Evolutionary conservation across 2,329 filamentous ascomycete species (phyloP).

Genomic region (Clonostachys solani): DNA sequence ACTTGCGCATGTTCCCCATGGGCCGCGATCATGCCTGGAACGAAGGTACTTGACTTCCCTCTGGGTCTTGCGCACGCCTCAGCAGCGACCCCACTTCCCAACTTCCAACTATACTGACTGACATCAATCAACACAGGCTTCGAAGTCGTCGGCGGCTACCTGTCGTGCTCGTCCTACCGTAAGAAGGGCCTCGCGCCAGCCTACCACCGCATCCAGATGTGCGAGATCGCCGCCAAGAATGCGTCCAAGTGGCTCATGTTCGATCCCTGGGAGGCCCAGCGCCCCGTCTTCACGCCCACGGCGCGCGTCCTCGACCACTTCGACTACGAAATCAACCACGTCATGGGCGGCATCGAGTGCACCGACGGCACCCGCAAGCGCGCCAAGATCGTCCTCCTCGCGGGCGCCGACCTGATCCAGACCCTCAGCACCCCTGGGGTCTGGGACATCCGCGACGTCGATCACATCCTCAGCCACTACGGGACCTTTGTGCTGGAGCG

Average conservation of each 20-base stretch:
- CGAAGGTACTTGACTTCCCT: conserved; percentile 14
- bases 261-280: conserved; percentile 84
- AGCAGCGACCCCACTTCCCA: background rate
- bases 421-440: conserved; percentile 72
- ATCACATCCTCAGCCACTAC: conserved; percentile 81
- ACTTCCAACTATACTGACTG: conserved; percentile 20
- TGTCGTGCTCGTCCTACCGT: conserved; percentile 24
- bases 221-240: conserved; percentile 71
- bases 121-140: conserved; percentile 35
- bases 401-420: conserved; percentile 71
- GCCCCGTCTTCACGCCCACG: conserved; percentile 77
- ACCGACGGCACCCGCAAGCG: conserved; percentile 60
- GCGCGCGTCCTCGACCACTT: conserved; percentile 90
- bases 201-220: conserved; percentile 61
- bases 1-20: conserved; percentile 87
- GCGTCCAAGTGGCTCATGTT: conserved; percentile 76
- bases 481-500: conserved; percentile 86
- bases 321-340: conserved; percentile 77
- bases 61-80: background rate
- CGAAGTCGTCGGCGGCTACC: conserved; percentile 72
- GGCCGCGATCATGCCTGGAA: conserved; percentile 70
- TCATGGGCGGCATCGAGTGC: conserved; percentile 71
- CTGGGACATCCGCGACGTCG: conserved; percentile 80
- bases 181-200: conserved; percentile 31
- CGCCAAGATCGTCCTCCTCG: conserved; percentile 75